phyloP scores from a whole-genome alignment of 805 yeast genomes.

The Schwanniomyces yamadae region DNA sequence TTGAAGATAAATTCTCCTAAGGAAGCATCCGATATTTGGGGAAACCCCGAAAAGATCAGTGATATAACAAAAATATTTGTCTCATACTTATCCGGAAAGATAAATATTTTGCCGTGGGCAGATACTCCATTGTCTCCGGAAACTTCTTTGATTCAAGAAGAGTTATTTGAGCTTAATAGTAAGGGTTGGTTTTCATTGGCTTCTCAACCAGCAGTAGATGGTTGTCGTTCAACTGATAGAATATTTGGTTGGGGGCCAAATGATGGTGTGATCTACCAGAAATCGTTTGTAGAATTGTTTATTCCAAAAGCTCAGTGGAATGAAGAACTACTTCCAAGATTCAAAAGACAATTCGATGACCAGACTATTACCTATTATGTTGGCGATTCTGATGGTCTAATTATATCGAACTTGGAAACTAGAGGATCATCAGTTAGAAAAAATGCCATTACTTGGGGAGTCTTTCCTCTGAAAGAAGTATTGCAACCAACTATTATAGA shows the following conservation, averaged over 20 bases:
- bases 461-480: slow-evolving; percentile 85
- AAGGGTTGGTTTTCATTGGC: slow-evolving; percentile 82
- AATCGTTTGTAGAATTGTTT: slow-evolving; percentile 84
- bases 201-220: slow-evolving; percentile 93
- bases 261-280: slow-evolving; percentile 86
- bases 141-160: slow-evolving; percentile 90
- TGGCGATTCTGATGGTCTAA: slow-evolving; percentile 59
- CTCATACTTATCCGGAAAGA: slow-evolving; percentile 69
- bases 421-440: slow-evolving; percentile 39
- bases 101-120: slow-evolving; percentile 87
- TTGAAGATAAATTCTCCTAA: slow-evolving; percentile 66
- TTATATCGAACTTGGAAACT: slow-evolving; percentile 59
- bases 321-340: slow-evolving; percentile 46
- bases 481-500: slow-evolving; percentile 91
- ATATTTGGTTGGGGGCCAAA: slow-evolving; percentile 98
- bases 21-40: slow-evolving; percentile 77
- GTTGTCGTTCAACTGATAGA: slow-evolving; percentile 72
- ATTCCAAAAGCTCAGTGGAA: slow-evolving; percentile 74
- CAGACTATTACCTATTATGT: slow-evolving; percentile 70
- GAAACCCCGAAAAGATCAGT: slow-evolving; percentile 56
- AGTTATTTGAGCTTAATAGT: slow-evolving; percentile 74
- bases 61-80: slow-evolving; percentile 71
- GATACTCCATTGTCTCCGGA: slow-evolving; percentile 85
- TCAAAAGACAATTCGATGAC: slow-evolving; percentile 36
- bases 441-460: slow-evolving; percentile 97